Evolutionary conservation across 2,329 filamentous ascomycete species (phyloP).

Genomic region (Aureobasidium sp.): DNA sequence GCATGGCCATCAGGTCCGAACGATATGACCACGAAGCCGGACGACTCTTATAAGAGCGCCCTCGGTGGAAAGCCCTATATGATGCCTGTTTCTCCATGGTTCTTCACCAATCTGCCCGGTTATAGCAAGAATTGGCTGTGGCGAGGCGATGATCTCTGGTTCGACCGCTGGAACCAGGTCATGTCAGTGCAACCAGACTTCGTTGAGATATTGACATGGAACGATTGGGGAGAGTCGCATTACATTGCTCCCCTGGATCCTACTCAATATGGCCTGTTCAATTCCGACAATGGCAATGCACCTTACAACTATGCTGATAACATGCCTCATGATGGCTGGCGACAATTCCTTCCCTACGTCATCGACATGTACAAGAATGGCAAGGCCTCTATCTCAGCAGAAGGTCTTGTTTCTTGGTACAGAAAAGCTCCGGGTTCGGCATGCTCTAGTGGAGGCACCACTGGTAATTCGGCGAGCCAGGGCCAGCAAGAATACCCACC

Average conservation of each 20-base stretch:
- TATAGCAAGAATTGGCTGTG: constrained; percentile 56
- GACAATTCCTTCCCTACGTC: constrained; percentile 41
- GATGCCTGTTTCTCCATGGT: constrained; percentile 42
- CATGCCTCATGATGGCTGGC: constrained; percentile 44
- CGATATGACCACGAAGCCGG: constrained; percentile 36
- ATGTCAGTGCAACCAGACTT: constrained; percentile 42
- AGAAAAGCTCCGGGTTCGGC: constrained; percentile 30
- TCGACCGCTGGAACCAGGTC: constrained; percentile 48
- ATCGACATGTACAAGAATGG: constrained; percentile 44
- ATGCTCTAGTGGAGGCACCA: constrained; percentile 32
- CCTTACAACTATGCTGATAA: constrained; percentile 41
- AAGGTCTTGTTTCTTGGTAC: constrained; percentile 37
- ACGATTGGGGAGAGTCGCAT: constrained; percentile 52
- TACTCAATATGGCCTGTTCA: neutral
- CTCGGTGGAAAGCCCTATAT: constrained; percentile 41
- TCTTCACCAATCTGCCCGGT: constrained; percentile 47
- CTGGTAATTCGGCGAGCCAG: constrained; percentile 26
- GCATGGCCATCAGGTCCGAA: constrained; percentile 43
- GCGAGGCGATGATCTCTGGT: constrained; percentile 53
- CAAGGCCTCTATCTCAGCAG: constrained; percentile 17
- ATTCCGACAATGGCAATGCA: constrained; percentile 24
- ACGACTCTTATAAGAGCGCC: constrained; percentile 4
- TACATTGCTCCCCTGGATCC: constrained; percentile 35
- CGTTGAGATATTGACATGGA: constrained; percentile 50
- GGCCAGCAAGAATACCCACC: constrained; percentile 17